A percentile compares a stretch with the other conserved stretches of the same genome.
Evolutionary conservation across 441 rosid species (phyloP).

Genomic region (Euphorbia corollata): DNA sequence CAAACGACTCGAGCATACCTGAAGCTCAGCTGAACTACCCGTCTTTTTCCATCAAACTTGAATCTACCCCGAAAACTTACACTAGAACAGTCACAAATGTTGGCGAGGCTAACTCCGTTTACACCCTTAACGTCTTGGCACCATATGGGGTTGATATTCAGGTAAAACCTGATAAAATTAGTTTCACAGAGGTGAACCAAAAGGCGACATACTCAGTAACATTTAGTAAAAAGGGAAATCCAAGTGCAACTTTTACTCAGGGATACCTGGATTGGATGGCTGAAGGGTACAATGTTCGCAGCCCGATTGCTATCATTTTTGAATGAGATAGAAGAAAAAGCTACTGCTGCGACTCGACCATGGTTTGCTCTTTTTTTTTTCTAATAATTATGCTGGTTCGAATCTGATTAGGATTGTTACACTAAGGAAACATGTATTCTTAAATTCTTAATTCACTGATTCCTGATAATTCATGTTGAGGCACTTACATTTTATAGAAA

Average conservation of each 20-base stretch:
- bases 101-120: slow-evolving; percentile 27
- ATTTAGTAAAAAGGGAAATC: slow-evolving; percentile 15
- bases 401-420: not conserved
- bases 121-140: slow-evolving; percentile 13
- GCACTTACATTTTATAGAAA: no score
- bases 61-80: slow-evolving; percentile 4
- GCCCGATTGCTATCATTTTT: slow-evolving; percentile 28
- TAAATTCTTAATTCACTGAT: not conserved
- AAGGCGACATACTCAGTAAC: slow-evolving; percentile 30
- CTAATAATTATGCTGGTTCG: not conserved
- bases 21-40: slow-evolving; percentile 26
- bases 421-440: not conserved
- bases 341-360: not conserved
- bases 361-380: not conserved
- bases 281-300: slow-evolving; percentile 21
- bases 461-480: not conserved
- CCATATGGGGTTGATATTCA: slow-evolving; percentile 32
- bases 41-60: slow-evolving; percentile 23
- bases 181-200: slow-evolving; percentile 30
- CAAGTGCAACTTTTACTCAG: slow-evolving; percentile 11
- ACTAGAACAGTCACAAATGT: slow-evolving; percentile 14
- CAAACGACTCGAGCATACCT: slow-evolving; percentile 14
- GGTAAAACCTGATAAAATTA: slow-evolving; percentile 28
- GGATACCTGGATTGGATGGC: slow-evolving; percentile 31
- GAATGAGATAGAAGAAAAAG: not conserved